Conservation (phyloP, 257 asterid species). For the Solanum ossicruentum region DNA sequence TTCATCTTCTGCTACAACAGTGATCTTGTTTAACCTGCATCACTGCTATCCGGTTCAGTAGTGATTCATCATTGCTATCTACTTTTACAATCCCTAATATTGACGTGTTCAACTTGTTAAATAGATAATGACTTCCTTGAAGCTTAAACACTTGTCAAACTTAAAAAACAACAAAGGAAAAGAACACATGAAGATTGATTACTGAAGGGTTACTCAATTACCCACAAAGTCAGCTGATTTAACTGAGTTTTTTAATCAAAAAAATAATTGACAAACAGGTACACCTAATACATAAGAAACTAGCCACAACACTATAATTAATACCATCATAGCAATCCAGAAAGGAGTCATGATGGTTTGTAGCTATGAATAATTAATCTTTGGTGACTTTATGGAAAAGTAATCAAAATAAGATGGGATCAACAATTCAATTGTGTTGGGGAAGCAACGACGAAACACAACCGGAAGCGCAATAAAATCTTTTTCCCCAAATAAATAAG, state of each 20-base stretch:
- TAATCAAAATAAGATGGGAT: background rate
- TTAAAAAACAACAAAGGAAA: background rate
- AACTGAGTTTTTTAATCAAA: background rate
- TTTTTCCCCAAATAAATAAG: too few relatives aligned
- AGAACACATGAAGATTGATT: background rate
- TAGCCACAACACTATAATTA: background rate
- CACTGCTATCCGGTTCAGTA: slow-evolving; percentile 44
- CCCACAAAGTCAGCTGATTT: background rate
- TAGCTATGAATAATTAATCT: background rate
- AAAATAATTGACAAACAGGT: background rate
- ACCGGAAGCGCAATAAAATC: too few relatives aligned
- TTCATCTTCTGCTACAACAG: too few relatives aligned
- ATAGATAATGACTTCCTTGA: background rate
- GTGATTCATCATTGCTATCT: slow-evolving; percentile 23
- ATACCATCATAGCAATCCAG: background rate
- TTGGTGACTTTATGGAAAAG: background rate
- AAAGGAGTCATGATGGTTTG: background rate
- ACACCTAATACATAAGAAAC: background rate
- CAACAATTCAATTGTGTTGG: background rate
- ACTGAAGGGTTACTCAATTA: background rate
- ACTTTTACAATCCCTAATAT: slow-evolving; percentile 84
- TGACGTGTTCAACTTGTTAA: slow-evolving; percentile 78
- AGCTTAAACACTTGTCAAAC: background rate
- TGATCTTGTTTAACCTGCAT: background rate
- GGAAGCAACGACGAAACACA: background rate